These are phyloP conservation scores for Xylaria polymorpha DNA, from an alignment of 2,329 filamentous ascomycete genomes.

Conservation along the genomic window DNA sequence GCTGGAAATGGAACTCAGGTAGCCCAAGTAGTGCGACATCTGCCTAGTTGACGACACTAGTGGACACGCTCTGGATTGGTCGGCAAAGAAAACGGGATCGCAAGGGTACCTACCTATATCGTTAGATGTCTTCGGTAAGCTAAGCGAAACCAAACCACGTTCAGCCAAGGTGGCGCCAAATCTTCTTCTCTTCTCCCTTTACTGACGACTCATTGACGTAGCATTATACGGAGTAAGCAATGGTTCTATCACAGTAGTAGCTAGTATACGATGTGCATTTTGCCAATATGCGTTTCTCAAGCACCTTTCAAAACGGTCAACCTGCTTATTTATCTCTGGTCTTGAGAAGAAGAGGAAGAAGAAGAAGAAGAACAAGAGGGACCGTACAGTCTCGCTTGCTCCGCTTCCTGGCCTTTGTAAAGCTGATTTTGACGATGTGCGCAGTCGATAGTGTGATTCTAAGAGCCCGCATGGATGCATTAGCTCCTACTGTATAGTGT, in stretches of 20 bases:
- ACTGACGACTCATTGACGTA: background rate
- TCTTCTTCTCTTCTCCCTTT: background rate
- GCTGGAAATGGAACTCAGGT: conserved; percentile 16
- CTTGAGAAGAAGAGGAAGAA: background rate
- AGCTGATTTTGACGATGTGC: conserved; percentile 20
- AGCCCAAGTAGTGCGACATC: background rate
- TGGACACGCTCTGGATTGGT: conserved; percentile 17
- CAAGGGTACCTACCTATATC: conserved; percentile 28
- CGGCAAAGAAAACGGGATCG: conserved; percentile 15
- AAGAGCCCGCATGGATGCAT: conserved; percentile 19
- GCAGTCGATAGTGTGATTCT: conserved; percentile 29
- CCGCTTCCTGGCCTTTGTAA: background rate
- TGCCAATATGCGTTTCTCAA: background rate
- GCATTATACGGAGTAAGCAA: background rate
- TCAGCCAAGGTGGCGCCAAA: conserved; percentile 6
- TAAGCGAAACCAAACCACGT: conserved; percentile 1
- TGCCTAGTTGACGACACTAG: conserved; percentile 4
- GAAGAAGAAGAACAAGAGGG: background rate
- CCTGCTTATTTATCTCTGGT: background rate
- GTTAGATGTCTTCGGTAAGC: conserved; percentile 13
- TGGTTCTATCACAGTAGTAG: background rate
- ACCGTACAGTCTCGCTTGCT: background rate
- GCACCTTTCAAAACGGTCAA: background rate
- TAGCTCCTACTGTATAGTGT: conserved; percentile 12
- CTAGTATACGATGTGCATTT: background rate